Evolutionary conservation across 225 moss, liverwort and hornwort genomes (phyloP).

Genomic region (Anthoceros angustus): DNA sequence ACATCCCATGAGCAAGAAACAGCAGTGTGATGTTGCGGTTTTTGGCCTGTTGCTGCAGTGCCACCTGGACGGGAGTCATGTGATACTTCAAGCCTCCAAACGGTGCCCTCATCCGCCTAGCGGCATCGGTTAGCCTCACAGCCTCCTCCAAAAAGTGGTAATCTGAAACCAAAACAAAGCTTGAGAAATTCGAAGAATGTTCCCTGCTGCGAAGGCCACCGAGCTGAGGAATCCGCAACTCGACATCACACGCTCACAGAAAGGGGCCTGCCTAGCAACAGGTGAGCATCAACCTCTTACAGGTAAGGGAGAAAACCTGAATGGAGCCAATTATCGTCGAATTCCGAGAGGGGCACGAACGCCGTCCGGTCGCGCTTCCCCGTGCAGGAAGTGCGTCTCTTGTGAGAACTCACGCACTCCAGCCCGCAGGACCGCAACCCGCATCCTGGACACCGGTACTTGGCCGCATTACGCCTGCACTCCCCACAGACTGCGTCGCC

Average conservation of each 20-base stretch:
- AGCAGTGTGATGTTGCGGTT: slow-evolving; percentile 43
- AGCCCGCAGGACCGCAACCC: slow-evolving; percentile 65
- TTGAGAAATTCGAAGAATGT: too few species aligned
- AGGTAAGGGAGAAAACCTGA: slow-evolving; percentile 27
- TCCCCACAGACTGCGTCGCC: slow-evolving; percentile 29
- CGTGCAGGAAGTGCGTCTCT: slow-evolving; percentile 47
- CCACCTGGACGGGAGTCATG: slow-evolving; percentile 37
- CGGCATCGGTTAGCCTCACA: slow-evolving; percentile 64
- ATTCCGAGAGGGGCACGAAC: slow-evolving; percentile 52
- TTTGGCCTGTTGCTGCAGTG: slow-evolving; percentile 57
- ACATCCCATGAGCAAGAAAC: slow-evolving; percentile 68
- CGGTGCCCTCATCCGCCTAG: slow-evolving; percentile 48
- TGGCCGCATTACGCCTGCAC: slow-evolving; percentile 49
- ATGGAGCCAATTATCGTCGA: slow-evolving; percentile 66
- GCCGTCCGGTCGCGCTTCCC: slow-evolving; percentile 86
- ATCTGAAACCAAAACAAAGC: slow-evolving; percentile 19
- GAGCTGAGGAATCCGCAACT: too few species aligned
- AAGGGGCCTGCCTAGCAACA: not conserved
- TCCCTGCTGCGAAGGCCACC: too few species aligned
- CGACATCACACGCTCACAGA: not conserved
- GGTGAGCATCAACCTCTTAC: not conserved
- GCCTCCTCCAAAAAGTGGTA: slow-evolving; percentile 84
- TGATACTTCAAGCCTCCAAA: slow-evolving; percentile 23
- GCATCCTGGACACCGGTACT: slow-evolving; percentile 78
- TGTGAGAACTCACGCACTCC: slow-evolving; percentile 65